A percentile compares a stretch with the other conserved stretches of the same genome.
phyloP scores from a whole-genome alignment of 1,139 yeast species.

The Suhomyces yuchorum region DNA sequence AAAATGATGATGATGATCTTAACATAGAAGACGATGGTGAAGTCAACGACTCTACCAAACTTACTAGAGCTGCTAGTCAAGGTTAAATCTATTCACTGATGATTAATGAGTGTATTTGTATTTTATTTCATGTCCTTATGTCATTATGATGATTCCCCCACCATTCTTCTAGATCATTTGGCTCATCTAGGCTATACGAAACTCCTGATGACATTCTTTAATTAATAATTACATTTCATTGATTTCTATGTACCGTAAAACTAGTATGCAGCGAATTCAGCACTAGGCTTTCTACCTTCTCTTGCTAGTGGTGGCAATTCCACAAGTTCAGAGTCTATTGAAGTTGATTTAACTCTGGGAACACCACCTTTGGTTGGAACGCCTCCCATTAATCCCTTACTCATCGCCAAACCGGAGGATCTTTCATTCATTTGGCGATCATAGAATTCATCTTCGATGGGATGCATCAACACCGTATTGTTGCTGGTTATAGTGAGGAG shows the following conservation, averaged over 20 bases:
- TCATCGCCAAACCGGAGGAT: conserved; percentile 80
- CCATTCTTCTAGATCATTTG: conserved; percentile 1
- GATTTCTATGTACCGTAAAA: background rate
- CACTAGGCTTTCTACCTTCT: conserved; percentile 60
- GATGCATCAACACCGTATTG: conserved; percentile 88
- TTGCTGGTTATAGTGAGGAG: conserved; percentile 72
- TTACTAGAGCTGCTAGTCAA: conserved; percentile 48
- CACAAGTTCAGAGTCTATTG: conserved; percentile 45
- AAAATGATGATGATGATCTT: conserved; percentile 30
- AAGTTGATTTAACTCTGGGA: conserved; percentile 11
- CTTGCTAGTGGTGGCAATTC: conserved; percentile 84
- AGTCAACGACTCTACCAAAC: conserved; percentile 25
- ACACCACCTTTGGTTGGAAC: conserved; percentile 34
- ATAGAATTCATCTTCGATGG: conserved; percentile 86
- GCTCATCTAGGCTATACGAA: background rate
- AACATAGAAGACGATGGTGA: conserved; percentile 25
- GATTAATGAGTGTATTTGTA: conserved; percentile 18
- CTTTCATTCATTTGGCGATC: conserved; percentile 67
- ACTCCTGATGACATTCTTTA: conserved; percentile 1
- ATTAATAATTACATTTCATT: conserved; percentile 5
- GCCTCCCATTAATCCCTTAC: conserved; percentile 86
- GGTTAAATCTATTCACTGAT: conserved; percentile 23
- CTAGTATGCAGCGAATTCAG: conserved; percentile 7
- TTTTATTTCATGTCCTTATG: conserved; percentile 10
- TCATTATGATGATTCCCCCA: background rate